phyloP scores from a whole-genome alignment of 768 basidiomycete species.

The Trichaptum fuscoviolaceum region DNA sequence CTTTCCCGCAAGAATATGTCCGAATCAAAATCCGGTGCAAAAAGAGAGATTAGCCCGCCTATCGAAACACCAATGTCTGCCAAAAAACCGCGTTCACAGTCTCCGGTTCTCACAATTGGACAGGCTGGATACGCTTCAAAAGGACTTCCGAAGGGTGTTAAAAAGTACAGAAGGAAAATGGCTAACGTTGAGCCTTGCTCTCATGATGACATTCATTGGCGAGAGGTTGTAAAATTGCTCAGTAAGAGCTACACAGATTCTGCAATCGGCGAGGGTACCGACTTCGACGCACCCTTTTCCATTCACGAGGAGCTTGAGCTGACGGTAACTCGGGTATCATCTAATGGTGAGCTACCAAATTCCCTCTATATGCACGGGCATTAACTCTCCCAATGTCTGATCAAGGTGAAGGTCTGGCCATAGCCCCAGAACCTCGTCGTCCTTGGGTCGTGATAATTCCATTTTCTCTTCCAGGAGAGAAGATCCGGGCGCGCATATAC shows the following conservation, averaged over 20 bases:
- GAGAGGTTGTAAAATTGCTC: conserved; percentile 63
- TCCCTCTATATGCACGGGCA: neutral
- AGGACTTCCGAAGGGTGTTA: neutral
- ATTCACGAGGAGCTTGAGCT: conserved; percentile 62
- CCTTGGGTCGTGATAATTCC: conserved; percentile 83
- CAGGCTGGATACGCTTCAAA: neutral
- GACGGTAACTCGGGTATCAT: conserved; percentile 57
- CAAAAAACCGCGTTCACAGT: neutral
- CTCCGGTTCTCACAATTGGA: neutral
- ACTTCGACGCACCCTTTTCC: conserved; percentile 56
- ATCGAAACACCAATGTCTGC: neutral
- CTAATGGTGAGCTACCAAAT: conserved; percentile 41
- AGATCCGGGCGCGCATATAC: conserved; percentile 66
- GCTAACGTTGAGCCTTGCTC: conserved; percentile 58
- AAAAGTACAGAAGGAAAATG: conserved; percentile 32
- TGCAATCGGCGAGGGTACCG: conserved; percentile 41
- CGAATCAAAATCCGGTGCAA: neutral
- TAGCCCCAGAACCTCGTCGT: conserved; percentile 36
- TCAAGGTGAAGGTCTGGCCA: conserved; percentile 63
- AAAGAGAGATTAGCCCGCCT: neutral
- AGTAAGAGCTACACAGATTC: conserved; percentile 52
- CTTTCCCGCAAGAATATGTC: neutral
- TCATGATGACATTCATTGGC: conserved; percentile 67
- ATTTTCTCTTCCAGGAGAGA: conserved; percentile 81
- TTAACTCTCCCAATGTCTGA: conserved; percentile 2